phyloP scores from a whole-genome alignment of 2,329 filamentous ascomycete genomes.

The Lecanoromycetidae sp. region DNA sequence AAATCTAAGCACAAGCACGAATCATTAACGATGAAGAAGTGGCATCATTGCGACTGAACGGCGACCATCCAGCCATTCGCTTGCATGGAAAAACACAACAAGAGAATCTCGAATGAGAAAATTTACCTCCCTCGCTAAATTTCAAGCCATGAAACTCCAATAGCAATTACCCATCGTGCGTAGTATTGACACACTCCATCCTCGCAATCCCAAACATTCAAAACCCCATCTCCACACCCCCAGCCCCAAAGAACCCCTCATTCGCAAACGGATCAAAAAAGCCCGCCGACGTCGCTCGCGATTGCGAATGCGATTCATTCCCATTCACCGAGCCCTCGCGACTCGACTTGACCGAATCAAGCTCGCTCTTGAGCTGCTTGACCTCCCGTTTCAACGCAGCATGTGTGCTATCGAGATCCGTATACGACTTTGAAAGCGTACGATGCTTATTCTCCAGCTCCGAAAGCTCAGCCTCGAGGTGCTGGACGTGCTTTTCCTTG shows the following conservation, averaged over 20 bases:
- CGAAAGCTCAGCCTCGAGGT: slow-evolving; percentile 16
- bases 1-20: no score
- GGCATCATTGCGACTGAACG: no score
- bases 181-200: no score
- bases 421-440: slow-evolving; percentile 12
- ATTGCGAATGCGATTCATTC: neutral
- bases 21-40: no score
- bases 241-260: neutral
- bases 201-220: no score
- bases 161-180: no score
- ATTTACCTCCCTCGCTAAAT: no score
- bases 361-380: slow-evolving; percentile 11
- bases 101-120: no score
- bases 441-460: slow-evolving; percentile 14
- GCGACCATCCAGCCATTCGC: no score
- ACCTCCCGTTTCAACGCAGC: slow-evolving; percentile 14
- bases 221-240: neutral
- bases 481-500: slow-evolving; percentile 69
- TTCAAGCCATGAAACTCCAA: no score
- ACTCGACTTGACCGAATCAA: slow-evolving; percentile 9
- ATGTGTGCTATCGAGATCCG: slow-evolving; percentile 14
- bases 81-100: no score
- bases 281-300: no score
- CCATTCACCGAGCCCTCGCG: slow-evolving; percentile 12
- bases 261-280: slow-evolving; percentile 8